These are phyloP conservation scores for Phlebopus sp. DNA, from an alignment of 1,284 basidiomycete genomes.

Conservation along the genomic window DNA sequence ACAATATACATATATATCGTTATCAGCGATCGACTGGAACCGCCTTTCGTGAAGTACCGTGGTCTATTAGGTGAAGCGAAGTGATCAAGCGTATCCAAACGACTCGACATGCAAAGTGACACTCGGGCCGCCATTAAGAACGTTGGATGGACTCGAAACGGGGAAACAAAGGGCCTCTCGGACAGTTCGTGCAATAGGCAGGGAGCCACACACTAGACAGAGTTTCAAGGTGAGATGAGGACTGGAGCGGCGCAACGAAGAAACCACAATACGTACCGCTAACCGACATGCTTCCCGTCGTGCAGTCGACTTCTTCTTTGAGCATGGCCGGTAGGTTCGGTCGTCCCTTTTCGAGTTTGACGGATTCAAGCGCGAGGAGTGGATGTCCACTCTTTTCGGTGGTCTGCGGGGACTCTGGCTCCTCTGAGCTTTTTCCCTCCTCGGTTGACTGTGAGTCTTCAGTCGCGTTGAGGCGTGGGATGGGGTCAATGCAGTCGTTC, in stretches of 20 bases:
- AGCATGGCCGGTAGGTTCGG: slow-evolving; percentile 17
- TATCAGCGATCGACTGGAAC: no score
- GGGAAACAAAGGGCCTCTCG: slow-evolving; percentile 36
- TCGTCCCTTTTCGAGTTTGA: slow-evolving; percentile 13
- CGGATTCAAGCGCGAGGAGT: slow-evolving; percentile 11
- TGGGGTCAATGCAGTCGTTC: slow-evolving; percentile 13
- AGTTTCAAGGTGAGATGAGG: background rate
- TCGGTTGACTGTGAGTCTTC: background rate
- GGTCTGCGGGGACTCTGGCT: background rate
- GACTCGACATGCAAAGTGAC: slow-evolving; percentile 44
- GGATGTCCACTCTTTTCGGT: background rate
- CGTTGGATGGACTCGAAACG: slow-evolving; percentile 29
- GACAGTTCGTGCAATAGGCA: slow-evolving; percentile 34
- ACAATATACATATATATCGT: no score
- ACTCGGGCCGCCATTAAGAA: slow-evolving; percentile 41
- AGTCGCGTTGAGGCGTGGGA: slow-evolving; percentile 19
- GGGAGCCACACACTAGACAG: slow-evolving; percentile 42
- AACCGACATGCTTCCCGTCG: slow-evolving; percentile 15
- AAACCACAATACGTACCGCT: slow-evolving; percentile 12
- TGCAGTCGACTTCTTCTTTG: slow-evolving; percentile 8
- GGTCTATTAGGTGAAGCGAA: no score
- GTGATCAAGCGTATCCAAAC: slow-evolving; percentile 35
- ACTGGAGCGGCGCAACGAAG: background rate
- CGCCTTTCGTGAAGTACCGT: no score
- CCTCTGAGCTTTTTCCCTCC: background rate